Evolutionary conservation across 1,284 basidiomycete genomes (phyloP).

Genomic region (Rhodotorula sp.): DNA sequence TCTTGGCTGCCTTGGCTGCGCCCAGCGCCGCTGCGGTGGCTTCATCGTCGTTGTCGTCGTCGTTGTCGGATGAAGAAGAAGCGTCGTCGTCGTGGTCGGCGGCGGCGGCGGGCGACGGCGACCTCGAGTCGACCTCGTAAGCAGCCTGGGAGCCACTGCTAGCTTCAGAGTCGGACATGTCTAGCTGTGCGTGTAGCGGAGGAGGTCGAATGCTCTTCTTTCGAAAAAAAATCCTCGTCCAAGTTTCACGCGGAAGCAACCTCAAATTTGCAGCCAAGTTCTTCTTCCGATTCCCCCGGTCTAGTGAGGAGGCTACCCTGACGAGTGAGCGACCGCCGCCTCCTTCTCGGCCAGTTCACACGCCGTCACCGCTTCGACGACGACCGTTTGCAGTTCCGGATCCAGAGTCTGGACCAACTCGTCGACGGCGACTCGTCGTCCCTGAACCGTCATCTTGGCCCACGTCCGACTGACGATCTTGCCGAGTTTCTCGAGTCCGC

Average conservation of each 20-base stretch:
- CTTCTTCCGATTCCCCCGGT: no score
- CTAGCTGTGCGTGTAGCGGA: not conserved
- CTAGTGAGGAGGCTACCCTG: not conserved
- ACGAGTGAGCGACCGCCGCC: not conserved
- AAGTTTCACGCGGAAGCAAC: no score
- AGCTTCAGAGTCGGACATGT: constrained; percentile 25
- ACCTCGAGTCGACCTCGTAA: not conserved
- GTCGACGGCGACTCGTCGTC: constrained; percentile 10
- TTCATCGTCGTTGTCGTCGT: not conserved
- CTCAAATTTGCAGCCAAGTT: no score
- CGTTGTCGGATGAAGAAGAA: not conserved
- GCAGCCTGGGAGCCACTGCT: not conserved
- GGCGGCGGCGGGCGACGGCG: constrained; percentile 2
- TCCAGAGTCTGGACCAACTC: constrained; percentile 22
- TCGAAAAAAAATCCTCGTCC: no score
- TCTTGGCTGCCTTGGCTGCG: no score
- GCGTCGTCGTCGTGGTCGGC: not conserved
- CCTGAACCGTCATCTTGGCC: constrained; percentile 26
- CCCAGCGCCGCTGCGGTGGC: not conserved
- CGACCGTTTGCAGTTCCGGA: constrained; percentile 21
- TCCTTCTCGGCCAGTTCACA: not conserved
- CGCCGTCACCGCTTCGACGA: constrained; percentile 2
- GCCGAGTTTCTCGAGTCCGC: constrained; percentile 17
- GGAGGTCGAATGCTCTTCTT: no score
- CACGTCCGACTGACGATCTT: constrained; percentile 28